Evolutionary conservation across 2,329 filamentous ascomycete genomes (phyloP), one percentile per base, ranked within the genome.

Genomic region (Colletotrichum sp.): DNA sequence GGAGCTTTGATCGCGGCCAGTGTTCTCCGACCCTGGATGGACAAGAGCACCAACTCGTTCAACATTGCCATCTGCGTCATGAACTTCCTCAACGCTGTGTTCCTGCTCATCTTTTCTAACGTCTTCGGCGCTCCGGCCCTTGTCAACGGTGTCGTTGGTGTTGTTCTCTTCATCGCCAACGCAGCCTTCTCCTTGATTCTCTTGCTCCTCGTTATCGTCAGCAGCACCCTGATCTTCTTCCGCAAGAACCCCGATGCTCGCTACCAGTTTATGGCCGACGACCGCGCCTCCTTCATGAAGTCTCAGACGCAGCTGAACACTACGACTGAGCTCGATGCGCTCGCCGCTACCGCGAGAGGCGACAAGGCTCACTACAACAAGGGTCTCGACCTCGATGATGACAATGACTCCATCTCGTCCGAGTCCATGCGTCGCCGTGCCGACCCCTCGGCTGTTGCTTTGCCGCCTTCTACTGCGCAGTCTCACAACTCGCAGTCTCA

Each of bases 241-340:
- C 95, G 95, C 77, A 98, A 98, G 90, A 98, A 98, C 86, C 96
- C 96, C 26, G 96, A 99, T 83, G 95, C 94, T 57, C 93, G 96
- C 77, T 99, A 99, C 86, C 95, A 98, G 85, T 96, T 95, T 81
- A 98, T 99, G 96, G 94, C 94, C 71, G 96, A 99, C 81, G 96
- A 99, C 85, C 94, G 96, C 80, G 95, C 95, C 68, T 98, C 96
- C 12, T 98, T 99, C 87, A 98, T 98, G 92, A 98, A 98, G 89
- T 98, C 96, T 16, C 95, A 97, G 84, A 95, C 95, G 7, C 93
- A 96, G 81, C 88, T 98, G 70, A 91, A 86, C 62, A 87, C 89
- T 18, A 95, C 94, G 6, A 98, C 96, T 9, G 96, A 98, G 85
- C 90, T 98, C 67, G 96, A 98, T 84, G 96, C 96, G 10, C 88